These are phyloP conservation scores for Rhizopogon vesiculosus DNA, from an alignment of 768 basidiomycete species.

Conservation along the genomic window DNA sequence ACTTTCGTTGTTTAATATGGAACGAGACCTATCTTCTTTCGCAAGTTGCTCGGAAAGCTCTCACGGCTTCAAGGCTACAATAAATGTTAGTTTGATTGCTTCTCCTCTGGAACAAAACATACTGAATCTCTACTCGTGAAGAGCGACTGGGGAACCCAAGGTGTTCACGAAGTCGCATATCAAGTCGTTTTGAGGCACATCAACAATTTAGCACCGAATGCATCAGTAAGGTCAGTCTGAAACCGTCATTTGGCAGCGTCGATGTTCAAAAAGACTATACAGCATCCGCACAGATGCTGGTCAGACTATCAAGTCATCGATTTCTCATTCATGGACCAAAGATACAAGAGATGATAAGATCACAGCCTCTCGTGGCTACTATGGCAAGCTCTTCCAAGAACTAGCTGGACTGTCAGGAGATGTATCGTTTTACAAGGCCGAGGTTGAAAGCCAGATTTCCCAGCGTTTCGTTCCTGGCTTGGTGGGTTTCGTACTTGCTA, in stretches of 20 bases:
- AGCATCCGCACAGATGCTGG: constrained; percentile 78
- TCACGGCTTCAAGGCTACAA: constrained; percentile 58
- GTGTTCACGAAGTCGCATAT: constrained; percentile 78
- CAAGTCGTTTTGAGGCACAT: constrained; percentile 80
- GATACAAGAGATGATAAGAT: constrained; percentile 77
- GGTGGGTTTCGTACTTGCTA: constrained; percentile 35
- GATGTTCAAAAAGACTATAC: neutral
- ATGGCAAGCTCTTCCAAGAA: constrained; percentile 60
- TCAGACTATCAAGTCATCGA: constrained; percentile 71
- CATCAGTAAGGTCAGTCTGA: constrained; percentile 68
- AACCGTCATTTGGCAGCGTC: neutral
- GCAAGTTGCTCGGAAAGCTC: constrained; percentile 67
- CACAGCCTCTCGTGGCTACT: constrained; percentile 56
- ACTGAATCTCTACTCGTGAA: neutral
- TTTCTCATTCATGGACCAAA: constrained; percentile 70
- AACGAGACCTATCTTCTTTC: constrained; percentile 76
- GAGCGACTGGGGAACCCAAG: constrained; percentile 36
- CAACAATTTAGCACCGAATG: constrained; percentile 62
- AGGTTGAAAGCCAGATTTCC: constrained; percentile 61
- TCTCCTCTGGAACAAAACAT: constrained; percentile 8
- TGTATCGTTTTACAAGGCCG: constrained; percentile 69
- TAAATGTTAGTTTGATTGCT: constrained; percentile 72
- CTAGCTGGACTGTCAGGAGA: constrained; percentile 82
- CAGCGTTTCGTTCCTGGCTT: constrained; percentile 52
- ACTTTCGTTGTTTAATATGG: constrained; percentile 64